Evolutionary conservation across 495 filamentous ascomycete species (phyloP), one percentile per base, ranked within the genome.

Genomic region (Aspergillus sclerotioniger): DNA sequence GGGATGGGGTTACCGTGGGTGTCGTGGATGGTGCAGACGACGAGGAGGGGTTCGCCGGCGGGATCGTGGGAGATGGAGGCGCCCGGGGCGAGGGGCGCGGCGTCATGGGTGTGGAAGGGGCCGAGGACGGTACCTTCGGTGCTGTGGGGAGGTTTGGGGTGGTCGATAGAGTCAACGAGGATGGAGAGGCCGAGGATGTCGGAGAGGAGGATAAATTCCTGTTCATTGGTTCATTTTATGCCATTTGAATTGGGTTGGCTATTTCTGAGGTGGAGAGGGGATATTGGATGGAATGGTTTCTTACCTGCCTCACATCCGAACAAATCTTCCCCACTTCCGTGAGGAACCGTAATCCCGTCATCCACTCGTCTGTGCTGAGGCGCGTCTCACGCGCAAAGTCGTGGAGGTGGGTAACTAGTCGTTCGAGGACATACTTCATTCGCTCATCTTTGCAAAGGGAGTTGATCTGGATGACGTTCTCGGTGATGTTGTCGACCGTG

Each of bases 121-220:
- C 92, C 92, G 0, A 96, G 83, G 29, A 97, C 90, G 3, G 92
- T 92, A 49, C 91, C 90, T 71, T 96, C 91, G 15, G 92, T 97
- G 45, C 83, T 81, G 39, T 72, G 69, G 0, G 84, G 67, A 0
- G 89, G 90, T 68, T 91, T 96, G 57, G 92, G 92, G 76, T 96
- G 91, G 76, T 93, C 90, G 77, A 96, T 95, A 60, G 80, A 84
- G 75, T 96, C 92, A 57, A 96, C 89, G 8, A 96, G 85, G 54
- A 95, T 81, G 29, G 91, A 96, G 44, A 97, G 86, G 56, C 92
- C 92, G 44, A 96, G 83, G 56, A 92, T 80, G 76, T 97, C 92
- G 53, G 89, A 94, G 62, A 96, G 90, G 53, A 96, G 88, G 73
- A 96, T 96, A 79, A 90, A 96, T 81, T 97, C 92, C 84, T 93